Evolutionary conservation across 2,329 filamentous ascomycete species (phyloP), one percentile per base, ranked within the genome.

Genomic region (Phialophora macrospora): DNA sequence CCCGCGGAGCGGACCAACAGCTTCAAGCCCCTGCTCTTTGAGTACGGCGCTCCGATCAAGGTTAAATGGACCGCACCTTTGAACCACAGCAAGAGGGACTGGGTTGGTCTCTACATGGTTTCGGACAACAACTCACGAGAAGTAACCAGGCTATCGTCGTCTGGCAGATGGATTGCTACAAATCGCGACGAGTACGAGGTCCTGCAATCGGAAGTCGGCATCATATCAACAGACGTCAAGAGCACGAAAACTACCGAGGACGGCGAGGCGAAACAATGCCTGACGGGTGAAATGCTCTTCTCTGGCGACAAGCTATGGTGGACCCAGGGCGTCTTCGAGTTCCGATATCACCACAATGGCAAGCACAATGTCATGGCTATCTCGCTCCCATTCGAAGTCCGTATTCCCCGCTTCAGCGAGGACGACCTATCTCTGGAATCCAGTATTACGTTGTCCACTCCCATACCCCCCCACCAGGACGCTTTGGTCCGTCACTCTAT

Each of bases 51-150:
- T 0, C 93, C 95, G 0, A 91, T 99, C 76, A 90, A 86, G 71
- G 91, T 98, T 68, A 91, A 87, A 72, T 99, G 95, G 95, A 91
- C 87, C 30, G 95, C 94, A 0, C 94, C 95, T 0, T 83, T 88
- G 44, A 91, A 93, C 70, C 95, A 98, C 78, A 89, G 88, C 79
- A 93, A 90, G 76, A 90, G 90, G 73, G 95, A 99, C 77, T 99
- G 95, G 95, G 88, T 99, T 60, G 94, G 94, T 3, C 83, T 99
- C 5, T 99, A 98, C 81, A 93, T 93, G 86, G 92, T 99, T 2
- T 93, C 92, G 2, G 94, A 98, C 78, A 99, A 97, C 75, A 86
- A 88, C 6, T 95, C 91, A 7, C 87, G 94, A 48, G 91, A 97
- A 46, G 82, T 89, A 14, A 97, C 95, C 1, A 88, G 91, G 60